Evolutionary conservation across 306 rosid genomes (phyloP).

Genomic region (Pachyrhizus erosus): DNA sequence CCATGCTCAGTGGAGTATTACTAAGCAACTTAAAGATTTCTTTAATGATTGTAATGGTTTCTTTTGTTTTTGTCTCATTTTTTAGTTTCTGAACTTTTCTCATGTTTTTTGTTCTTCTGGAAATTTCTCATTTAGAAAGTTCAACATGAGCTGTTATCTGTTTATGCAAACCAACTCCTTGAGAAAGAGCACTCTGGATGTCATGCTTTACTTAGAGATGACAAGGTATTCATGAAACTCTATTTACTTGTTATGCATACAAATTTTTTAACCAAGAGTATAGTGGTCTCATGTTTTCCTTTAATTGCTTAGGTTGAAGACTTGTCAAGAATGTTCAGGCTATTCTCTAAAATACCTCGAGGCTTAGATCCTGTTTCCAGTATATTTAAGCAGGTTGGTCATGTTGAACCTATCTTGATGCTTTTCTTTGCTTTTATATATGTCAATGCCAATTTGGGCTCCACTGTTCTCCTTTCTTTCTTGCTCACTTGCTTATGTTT

Average conservation of each 20-base stretch:
- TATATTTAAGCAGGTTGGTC: conserved; percentile 85
- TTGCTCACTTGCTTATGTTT: conserved; percentile 29
- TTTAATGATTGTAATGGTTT: conserved; percentile 15
- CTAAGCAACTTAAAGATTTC: conserved; percentile 11
- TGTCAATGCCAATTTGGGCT: not conserved
- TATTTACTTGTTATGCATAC: conserved; percentile 5
- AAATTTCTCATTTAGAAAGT: conserved; percentile 64
- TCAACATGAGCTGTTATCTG: conserved; percentile 80
- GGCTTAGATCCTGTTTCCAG: conserved; percentile 93
- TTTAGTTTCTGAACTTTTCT: conserved; percentile 40
- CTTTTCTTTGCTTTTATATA: conserved; percentile 8
- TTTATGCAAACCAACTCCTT: conserved; percentile 80
- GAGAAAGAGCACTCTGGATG: conserved; percentile 96
- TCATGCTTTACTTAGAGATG: conserved; percentile 87
- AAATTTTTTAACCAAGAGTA: conserved; percentile 1
- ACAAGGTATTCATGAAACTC: conserved; percentile 64
- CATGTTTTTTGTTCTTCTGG: conserved; percentile 34
- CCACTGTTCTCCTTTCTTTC: not conserved
- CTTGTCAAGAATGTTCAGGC: conserved; percentile 97
- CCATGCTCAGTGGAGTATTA: conserved; percentile 34
- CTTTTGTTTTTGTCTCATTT: not conserved
- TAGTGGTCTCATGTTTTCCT: conserved; percentile 12
- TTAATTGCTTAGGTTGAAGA: conserved; percentile 70
- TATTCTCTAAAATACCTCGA: conserved; percentile 87
- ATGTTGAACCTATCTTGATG: conserved; percentile 30